phyloP scores from a whole-genome alignment of 768 basidiomycete species.

The Pholiota conissans region DNA sequence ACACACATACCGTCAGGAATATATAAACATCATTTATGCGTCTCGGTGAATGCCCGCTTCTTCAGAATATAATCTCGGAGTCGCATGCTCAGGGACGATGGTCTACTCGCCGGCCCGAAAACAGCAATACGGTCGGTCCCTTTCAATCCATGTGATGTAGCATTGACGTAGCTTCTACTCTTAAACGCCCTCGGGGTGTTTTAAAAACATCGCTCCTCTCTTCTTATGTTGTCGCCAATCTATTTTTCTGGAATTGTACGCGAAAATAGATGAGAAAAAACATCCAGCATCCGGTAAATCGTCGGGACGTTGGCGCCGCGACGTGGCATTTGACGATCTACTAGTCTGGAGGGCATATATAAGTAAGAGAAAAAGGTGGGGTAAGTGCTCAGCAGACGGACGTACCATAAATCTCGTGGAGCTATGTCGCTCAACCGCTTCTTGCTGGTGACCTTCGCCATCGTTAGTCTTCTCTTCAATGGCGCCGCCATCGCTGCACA shows the following conservation, averaged over 20 bases:
- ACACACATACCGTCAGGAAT: no score
- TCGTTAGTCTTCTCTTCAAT: background rate
- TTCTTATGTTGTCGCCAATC: background rate
- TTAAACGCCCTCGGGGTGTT: background rate
- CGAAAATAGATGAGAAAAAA: background rate
- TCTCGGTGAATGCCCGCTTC: background rate
- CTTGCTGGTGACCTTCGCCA: background rate
- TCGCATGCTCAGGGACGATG: background rate
- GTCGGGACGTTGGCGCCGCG: background rate
- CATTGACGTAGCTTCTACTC: slow-evolving; percentile 4
- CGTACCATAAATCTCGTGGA: background rate
- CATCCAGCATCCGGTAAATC: background rate
- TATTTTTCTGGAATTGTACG: background rate
- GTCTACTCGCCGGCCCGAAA: slow-evolving; percentile 2
- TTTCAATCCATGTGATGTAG: slow-evolving; percentile 1
- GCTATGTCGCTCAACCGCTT: background rate
- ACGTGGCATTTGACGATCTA: background rate
- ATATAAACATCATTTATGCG: no score
- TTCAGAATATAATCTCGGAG: background rate
- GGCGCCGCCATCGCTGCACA: background rate
- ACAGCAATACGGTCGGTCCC: background rate
- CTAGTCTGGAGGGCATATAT: background rate
- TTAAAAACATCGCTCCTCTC: background rate
- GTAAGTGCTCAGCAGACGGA: background rate
- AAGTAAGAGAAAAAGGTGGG: background rate